Evolutionary conservation across 202 grass and related monocot species (phyloP), one percentile per base, ranked within the genome.

Genomic region (Musa balbisiana): DNA sequence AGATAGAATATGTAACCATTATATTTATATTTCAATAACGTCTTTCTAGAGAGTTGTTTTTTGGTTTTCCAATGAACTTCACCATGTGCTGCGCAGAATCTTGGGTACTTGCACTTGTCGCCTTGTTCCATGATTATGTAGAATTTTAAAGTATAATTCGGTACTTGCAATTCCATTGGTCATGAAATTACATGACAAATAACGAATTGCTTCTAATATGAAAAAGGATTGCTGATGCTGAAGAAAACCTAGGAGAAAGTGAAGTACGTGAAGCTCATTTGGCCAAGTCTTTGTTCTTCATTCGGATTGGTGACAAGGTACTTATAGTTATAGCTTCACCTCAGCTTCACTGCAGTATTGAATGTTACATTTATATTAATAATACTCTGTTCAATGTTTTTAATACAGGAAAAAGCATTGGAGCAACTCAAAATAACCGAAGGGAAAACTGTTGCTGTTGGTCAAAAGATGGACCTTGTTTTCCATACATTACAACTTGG

Each of bases 181-280:
- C 51, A 21, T 74, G 51, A 25, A 56, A 27, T 17, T 12, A 33
- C 24, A 24, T 53, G 51, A 43, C 20, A 25, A 71, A 71, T 71
- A 21, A 17, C 22, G 19, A 0, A 19, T 9, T 55, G 21, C 9
- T 14, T 72, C 13, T 54, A 53, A 13, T 54, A 54, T 74, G 52
- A 10, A 27, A 56, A 74, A 98, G 95, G 85, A 94, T 89, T 27
- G 87, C 95, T 3, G 95, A 99, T 88, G 95, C 91, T 82, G 95
- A 99, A 86, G 95, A 99, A 71, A 99, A 95, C 66, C 88, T 99
- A 75, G 91, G 95, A 22, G 95, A 98, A 87, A 99, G 95, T 79
- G 95, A 99, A 99, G 95, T 99, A 51, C 95, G 95, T 71, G 95
- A 99, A 85, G 95, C 91, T 76, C 95, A 99, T 94, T 85, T 94